Percentiles rank a stretch among this genome's conserved stretches.
Conservation (phyloP, 164 flowering plant genomes). For the Buxus sempervirens region DNA sequence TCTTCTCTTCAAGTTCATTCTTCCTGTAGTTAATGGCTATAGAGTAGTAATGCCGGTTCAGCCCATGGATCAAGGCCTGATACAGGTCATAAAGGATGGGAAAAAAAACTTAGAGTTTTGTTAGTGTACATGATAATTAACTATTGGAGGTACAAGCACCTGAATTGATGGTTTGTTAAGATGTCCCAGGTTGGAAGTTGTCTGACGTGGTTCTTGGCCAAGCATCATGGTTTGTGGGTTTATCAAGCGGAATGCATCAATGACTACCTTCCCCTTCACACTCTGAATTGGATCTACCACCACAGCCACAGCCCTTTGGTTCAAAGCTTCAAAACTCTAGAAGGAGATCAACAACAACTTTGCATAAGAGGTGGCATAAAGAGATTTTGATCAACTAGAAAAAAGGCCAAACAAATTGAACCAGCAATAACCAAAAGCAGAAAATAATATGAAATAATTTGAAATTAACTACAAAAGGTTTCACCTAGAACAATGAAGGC, state of each 20-base stretch:
- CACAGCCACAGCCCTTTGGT: slow-evolving; percentile 80
- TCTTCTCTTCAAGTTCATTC: slow-evolving; percentile 32
- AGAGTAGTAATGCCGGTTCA: slow-evolving; percentile 76
- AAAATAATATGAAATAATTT: too few relatives aligned
- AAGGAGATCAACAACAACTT: neutral
- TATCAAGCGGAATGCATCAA: slow-evolving; percentile 92
- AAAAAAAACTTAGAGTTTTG: neutral
- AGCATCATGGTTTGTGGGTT: slow-evolving; percentile 71
- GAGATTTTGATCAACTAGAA: too few relatives aligned
- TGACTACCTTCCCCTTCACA: slow-evolving; percentile 84
- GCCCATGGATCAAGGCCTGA: slow-evolving; percentile 76
- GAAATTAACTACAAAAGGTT: too few relatives aligned
- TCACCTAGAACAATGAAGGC: too few relatives aligned
- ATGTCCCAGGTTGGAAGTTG: slow-evolving; percentile 67
- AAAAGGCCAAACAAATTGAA: too few relatives aligned
- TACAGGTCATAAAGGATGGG: neutral
- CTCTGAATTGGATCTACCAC: slow-evolving; percentile 87
- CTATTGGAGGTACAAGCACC: slow-evolving; percentile 4
- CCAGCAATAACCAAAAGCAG: too few relatives aligned
- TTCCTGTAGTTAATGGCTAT: slow-evolving; percentile 77
- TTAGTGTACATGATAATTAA: neutral
- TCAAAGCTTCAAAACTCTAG: slow-evolving; percentile 92
- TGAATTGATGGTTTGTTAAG: slow-evolving; percentile 41
- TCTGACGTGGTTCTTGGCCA: slow-evolving; percentile 81
- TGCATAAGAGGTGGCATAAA: too few relatives aligned